Evolutionary conservation across 306 rosid species (phyloP).

Genomic region (Ziziphus jujuba): DNA sequence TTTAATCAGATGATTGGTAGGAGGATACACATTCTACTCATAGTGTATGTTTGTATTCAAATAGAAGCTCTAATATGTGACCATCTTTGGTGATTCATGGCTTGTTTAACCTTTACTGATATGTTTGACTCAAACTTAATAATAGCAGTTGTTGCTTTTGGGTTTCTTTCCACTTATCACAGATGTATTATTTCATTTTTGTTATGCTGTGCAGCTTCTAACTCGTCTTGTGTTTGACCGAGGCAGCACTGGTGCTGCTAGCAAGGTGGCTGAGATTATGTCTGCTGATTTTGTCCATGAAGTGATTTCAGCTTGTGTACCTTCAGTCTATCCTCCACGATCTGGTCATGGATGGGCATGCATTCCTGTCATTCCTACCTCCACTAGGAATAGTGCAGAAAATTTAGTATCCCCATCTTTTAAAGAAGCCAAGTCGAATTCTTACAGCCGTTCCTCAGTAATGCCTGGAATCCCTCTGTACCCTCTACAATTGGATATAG

Average conservation of each 20-base stretch:
- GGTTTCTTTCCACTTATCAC: slow-evolving; percentile 15
- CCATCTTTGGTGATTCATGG: not conserved
- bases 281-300: slow-evolving; percentile 94
- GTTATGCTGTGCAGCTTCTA: slow-evolving; percentile 66
- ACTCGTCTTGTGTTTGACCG: slow-evolving; percentile 95
- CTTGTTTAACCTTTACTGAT: not conserved
- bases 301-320: slow-evolving; percentile 96
- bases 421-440: slow-evolving; percentile 79
- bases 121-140: not conserved
- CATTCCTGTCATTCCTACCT: slow-evolving; percentile 81
- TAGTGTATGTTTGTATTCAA: not conserved
- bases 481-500: slow-evolving; percentile 90
- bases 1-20: no score
- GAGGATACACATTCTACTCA: not conserved
- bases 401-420: slow-evolving; percentile 73
- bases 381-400: slow-evolving; percentile 71
- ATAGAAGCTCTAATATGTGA: not conserved
- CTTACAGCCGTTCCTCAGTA: slow-evolving; percentile 64
- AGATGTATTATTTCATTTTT: slow-evolving; percentile 14
- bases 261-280: slow-evolving; percentile 92
- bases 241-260: slow-evolving; percentile 98
- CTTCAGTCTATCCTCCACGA: slow-evolving; percentile 93
- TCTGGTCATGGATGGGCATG: slow-evolving; percentile 99
- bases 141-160: not conserved
- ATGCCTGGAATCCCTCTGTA: slow-evolving; percentile 80